phyloP scores from a whole-genome alignment of 139 green algal species.

The Auxenochlorella pyrenoidosa region DNA sequence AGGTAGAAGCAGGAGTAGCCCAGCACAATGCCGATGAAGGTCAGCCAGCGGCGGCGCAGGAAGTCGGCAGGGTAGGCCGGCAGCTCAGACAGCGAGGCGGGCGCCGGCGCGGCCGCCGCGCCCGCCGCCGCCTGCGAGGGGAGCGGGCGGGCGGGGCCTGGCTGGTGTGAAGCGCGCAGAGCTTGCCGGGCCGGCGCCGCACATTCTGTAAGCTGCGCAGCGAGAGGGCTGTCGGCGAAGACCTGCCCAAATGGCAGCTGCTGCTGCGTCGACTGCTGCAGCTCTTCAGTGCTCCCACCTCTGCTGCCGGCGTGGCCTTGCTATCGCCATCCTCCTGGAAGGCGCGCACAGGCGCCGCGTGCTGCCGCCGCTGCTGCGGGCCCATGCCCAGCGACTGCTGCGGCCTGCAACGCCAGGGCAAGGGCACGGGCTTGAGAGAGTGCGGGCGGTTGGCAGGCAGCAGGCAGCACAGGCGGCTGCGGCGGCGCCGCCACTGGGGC shows the following conservation, averaged over 20 bases:
- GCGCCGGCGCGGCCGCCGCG: not conserved
- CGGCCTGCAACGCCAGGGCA: not conserved
- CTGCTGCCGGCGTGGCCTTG: not conserved
- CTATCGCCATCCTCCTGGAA: not conserved
- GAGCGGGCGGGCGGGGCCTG: no score
- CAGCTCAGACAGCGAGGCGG: slow-evolving; percentile 12
- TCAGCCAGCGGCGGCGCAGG: slow-evolving; percentile 66
- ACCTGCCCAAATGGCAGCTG: not conserved
- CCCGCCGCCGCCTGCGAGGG: not conserved
- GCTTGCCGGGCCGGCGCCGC: no score
- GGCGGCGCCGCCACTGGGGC: not conserved
- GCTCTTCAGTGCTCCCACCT: not conserved
- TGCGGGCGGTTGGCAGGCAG: not conserved
- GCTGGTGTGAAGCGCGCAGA: no score
- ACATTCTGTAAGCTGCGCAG: no score
- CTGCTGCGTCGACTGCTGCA: not conserved
- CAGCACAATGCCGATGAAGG: slow-evolving; percentile 85
- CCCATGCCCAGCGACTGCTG: not conserved
- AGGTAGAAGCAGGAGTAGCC: slow-evolving; percentile 94
- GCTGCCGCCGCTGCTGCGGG: slow-evolving; percentile 9
- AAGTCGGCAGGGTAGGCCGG: slow-evolving; percentile 70
- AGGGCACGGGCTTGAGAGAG: not conserved
- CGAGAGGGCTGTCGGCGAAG: not conserved
- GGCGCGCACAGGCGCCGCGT: not conserved
- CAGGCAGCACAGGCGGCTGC: not conserved